Base-by-base conservation (phyloP, 441 rosid genomes). In the Melastoma candidum region DNA sequence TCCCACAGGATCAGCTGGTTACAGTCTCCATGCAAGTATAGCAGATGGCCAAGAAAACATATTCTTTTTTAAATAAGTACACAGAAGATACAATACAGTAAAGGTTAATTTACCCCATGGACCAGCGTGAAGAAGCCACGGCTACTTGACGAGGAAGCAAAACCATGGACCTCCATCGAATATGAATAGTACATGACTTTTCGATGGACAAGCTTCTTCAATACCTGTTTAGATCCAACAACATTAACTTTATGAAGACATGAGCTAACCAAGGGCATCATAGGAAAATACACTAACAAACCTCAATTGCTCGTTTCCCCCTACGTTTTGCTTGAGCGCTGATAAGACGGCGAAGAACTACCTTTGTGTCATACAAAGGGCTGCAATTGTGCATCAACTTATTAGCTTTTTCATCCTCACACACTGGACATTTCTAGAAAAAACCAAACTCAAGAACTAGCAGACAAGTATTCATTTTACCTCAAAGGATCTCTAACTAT, bases 121-220 rank as follows among this genome's bases (percentile, higher is more conserved):
- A 88, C 95, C 43, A 93, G 77, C 3, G 88, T 88, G 51, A 93
- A 83, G 12, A 77, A 76, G 66, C 69, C 62, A 32, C 25, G 59
- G 51, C 75, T 83, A 64, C 69, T 67, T 22, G 64, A 63, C 39
- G 85, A 74, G 51, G 77, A 69, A 65, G 83, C 64, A 53, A 71
- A 88, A 46, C 98, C 98, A 61, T 88, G 84, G 68, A 93, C 95
- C 74, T 80, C 92, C 95, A 93, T 84, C 50, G 97, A 88, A 73
- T 93, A 93, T 41, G 98, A 86, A 74, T 79, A 84, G 74, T 93
- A 93, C 63, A 92, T 72, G 57, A 86, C 79, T 54, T 78, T 84
- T 41, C 86, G 94, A 55, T 60, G 84, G 59, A 75, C 85, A 36
- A 92, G 70, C 90, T 84, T 88, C 74, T 88, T 84, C 74, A 88